These are phyloP conservation scores for Neocallimastix lanati DNA, from an alignment of 192 early-diverging fungal species.

Conservation along the genomic window DNA sequence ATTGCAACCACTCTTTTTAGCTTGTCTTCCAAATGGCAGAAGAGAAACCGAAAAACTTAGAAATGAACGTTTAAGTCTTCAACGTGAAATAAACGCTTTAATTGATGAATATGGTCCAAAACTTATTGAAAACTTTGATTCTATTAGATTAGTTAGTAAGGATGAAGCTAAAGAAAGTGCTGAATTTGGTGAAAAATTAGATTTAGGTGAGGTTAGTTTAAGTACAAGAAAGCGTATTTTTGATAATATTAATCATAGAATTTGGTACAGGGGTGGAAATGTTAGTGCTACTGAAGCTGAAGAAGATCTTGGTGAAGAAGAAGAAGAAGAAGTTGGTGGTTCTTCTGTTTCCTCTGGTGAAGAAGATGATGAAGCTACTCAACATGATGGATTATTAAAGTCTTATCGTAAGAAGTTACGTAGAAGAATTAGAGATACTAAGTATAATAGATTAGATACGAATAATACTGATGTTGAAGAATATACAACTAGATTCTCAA, in stretches of 20 bases:
- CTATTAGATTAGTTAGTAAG: background rate
- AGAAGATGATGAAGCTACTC: background rate
- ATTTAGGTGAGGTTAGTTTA: background rate
- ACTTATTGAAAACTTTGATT: background rate
- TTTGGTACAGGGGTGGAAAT: background rate
- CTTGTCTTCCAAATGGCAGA: conserved; percentile 5
- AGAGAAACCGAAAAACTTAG: background rate
- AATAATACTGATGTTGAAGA: background rate
- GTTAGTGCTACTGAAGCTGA: background rate
- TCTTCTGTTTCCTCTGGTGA: background rate
- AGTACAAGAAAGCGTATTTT: background rate
- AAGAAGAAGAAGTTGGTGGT: background rate
- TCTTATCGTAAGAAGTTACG: background rate
- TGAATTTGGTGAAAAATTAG: background rate
- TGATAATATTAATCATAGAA: background rate
- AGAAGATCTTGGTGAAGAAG: background rate
- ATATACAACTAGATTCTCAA: background rate
- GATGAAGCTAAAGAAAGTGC: background rate
- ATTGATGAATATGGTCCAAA: background rate
- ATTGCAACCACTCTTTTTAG: conserved; percentile 66
- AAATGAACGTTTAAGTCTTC: background rate
- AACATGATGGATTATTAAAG: background rate
- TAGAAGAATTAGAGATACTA: background rate
- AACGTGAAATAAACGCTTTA: background rate
- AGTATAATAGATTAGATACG: background rate